These are phyloP conservation scores for Paraleonurus japonicus DNA, from an alignment of 257 asterid genomes.

Conservation along the genomic window DNA sequence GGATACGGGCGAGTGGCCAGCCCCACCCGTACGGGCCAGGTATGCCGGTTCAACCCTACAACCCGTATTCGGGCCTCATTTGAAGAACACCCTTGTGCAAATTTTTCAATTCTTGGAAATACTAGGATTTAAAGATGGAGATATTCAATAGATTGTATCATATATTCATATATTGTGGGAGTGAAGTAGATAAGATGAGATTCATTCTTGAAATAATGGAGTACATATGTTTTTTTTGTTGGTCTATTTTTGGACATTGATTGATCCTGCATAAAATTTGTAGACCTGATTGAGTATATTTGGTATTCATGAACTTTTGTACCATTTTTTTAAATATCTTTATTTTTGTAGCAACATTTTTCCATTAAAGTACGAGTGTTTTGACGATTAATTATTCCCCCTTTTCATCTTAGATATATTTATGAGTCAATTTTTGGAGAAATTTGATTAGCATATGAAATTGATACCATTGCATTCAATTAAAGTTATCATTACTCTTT, in stretches of 20 bases:
- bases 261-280: conserved; percentile 21
- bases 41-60: conserved; percentile 52
- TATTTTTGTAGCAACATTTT: not conserved
- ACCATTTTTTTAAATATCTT: not conserved
- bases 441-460: too few species aligned
- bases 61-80: conserved; percentile 52
- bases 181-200: conserved; percentile 29
- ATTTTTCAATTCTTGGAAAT: not conserved
- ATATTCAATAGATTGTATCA: conserved; percentile 26
- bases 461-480: too few species aligned
- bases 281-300: conserved; percentile 17
- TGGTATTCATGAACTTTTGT: conserved; percentile 16
- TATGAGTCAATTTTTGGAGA: too few species aligned
- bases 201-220: conserved; percentile 39
- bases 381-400: not conserved
- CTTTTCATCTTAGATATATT: too few species aligned
- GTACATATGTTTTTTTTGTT: conserved; percentile 31
- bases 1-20: conserved; percentile 34
- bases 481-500: too few species aligned
- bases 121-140: conserved; percentile 4
- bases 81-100: conserved; percentile 14
- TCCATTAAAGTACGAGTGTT: not conserved
- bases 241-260: conserved; percentile 7
- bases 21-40: conserved; percentile 40
- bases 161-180: conserved; percentile 38